A percentile compares a stretch with the other conserved stretches of the same genome.
These are phyloP conservation scores for Neopestalotiopsis rosae DNA, from an alignment of 2,329 filamentous ascomycete genomes.

Conservation along the genomic window DNA sequence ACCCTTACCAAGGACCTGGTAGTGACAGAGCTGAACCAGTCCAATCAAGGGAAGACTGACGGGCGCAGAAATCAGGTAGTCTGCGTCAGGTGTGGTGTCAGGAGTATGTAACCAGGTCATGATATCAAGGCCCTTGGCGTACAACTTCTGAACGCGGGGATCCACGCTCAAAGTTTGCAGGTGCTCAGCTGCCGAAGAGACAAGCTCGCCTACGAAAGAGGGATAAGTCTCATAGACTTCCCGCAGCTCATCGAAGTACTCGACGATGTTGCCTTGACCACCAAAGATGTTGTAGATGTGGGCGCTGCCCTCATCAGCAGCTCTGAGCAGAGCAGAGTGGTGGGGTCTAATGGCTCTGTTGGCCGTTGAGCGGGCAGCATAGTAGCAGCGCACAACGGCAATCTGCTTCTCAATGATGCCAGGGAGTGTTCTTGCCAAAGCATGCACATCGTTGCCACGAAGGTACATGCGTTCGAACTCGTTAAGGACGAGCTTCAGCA, in stretches of 20 bases:
- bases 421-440: conserved; percentile 81
- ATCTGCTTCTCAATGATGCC: conserved; percentile 95
- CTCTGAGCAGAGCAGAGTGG: conserved; percentile 89
- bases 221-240: conserved; percentile 92
- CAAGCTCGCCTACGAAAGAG: conserved; percentile 85
- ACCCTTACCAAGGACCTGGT: conserved; percentile 90
- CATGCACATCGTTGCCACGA: conserved; percentile 94
- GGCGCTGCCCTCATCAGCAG: conserved; percentile 82
- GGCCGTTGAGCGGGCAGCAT: conserved; percentile 81
- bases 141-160: conserved; percentile 89
- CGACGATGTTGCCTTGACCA: conserved; percentile 98
- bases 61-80: conserved; percentile 92
- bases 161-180: conserved; percentile 86
- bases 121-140: conserved; percentile 94
- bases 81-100: conserved; percentile 88
- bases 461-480: conserved; percentile 97
- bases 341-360: conserved; percentile 89
- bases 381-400: conserved; percentile 88
- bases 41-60: conserved; percentile 97
- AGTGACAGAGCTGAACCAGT: conserved; percentile 94
- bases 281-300: conserved; percentile 94
- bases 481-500: conserved; percentile 89
- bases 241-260: conserved; percentile 97
- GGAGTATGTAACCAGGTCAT: conserved; percentile 90
- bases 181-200: conserved; percentile 81